Evolutionary conservation across 495 filamentous ascomycete genomes (phyloP), one percentile per base, ranked within the genome.

Genomic region (Annulohypoxylon nitens): DNA sequence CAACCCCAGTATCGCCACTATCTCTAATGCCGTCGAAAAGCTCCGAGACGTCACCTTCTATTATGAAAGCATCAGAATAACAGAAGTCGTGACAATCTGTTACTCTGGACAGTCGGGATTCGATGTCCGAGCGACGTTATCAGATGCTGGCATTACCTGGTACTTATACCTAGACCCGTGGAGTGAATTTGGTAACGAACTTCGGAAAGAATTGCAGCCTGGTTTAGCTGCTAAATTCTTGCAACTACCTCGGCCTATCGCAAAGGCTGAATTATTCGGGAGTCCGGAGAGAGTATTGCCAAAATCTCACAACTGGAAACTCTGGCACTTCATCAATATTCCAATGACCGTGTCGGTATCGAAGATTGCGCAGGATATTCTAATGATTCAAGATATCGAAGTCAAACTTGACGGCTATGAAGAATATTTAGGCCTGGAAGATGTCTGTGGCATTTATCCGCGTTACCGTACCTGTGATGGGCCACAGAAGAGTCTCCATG

Each of bases 381-480:
- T 67, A 4, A 12, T 1, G 1, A 30, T 53, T 3, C 7, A 8
- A 1, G n/a, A 33, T 3, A 36, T 41, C 37, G 3, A 36, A 43
- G 2, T 2, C 5, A 2, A 10, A 5, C 16, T 3, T 16, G 4
- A 0, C 3, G 16, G 34, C 1, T 41, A 2, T 4, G 2, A 60
- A 5, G 0, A 11, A 0, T 4, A 26, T 1, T 4, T 41, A 18
- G 57, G 1, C 18, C 11, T 14, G 3, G 0, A 5, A 30, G 8
- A 61, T 65, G 76, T 93, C 18, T 69, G 67, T 3, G 92, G 92
- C 1, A 74, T 63, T 0, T 95, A 93, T 75, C 45, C 80, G 0
- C 81, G 86, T 14, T 77, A 87, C 8, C 88, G 86, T 2, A 67
- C 88, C 2, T 97, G 93, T 75, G 93, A 92, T 14, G 93, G 89